A percentile compares a stretch with the other conserved stretches of the same genome.
Evolutionary conservation across 768 basidiomycete genomes (phyloP).

Genomic region (Tylopilus intermedius): DNA sequence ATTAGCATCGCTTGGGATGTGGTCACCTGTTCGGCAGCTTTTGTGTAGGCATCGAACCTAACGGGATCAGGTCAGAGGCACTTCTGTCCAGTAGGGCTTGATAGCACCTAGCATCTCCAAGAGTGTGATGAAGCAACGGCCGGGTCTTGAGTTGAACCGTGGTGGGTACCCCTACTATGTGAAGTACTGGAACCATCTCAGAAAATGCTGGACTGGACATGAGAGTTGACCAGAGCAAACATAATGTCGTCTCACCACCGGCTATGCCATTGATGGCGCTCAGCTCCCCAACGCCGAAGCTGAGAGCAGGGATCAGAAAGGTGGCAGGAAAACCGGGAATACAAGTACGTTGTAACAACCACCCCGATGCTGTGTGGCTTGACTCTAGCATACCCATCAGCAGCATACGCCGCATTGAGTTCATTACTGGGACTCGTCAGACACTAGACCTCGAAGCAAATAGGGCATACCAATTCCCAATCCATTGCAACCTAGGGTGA

Average conservation of each 20-base stretch:
- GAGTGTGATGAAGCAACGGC: constrained; percentile 82
- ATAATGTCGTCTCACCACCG: constrained; percentile 43
- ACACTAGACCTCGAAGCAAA: not conserved
- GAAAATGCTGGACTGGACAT: constrained; percentile 51
- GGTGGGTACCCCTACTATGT: constrained; percentile 80
- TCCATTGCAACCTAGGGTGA: constrained; percentile 72
- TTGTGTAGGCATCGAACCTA: constrained; percentile 76
- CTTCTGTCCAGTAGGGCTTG: not conserved
- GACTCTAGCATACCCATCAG: constrained; percentile 88
- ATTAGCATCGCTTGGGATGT: constrained; percentile 59
- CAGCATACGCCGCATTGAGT: constrained; percentile 85
- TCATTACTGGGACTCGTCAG: constrained; percentile 53
- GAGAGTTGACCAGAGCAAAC: not conserved
- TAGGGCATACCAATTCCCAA: constrained; percentile 67
- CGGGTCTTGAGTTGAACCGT: constrained; percentile 65
- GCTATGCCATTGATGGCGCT: constrained; percentile 84
- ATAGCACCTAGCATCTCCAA: constrained; percentile 70
- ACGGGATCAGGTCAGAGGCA: not conserved
- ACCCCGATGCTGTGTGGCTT: constrained; percentile 71
- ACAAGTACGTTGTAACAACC: constrained; percentile 67
- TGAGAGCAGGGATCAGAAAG: constrained; percentile 21
- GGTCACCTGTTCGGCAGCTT: constrained; percentile 73
- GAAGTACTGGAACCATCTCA: constrained; percentile 87
- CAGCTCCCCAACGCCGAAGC: constrained; percentile 92
- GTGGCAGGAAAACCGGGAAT: not conserved